Conservation (phyloP, 2,329 filamentous ascomycete genomes). For the Bisporella sp. region DNA sequence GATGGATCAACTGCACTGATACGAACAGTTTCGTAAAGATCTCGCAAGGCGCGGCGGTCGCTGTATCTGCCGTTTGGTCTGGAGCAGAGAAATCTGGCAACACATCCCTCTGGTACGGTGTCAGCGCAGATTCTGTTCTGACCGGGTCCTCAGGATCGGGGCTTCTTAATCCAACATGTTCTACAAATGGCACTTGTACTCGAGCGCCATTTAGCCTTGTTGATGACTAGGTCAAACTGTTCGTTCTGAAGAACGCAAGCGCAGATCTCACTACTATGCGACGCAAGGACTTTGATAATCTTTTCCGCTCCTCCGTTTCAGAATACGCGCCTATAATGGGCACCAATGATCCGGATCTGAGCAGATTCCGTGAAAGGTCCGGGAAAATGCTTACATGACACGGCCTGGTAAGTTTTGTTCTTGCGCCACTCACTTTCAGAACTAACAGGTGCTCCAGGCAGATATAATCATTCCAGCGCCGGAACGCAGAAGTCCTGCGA, state of each 20-base stretch:
- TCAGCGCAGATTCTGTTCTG: neutral
- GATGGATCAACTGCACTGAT: constrained; percentile 1
- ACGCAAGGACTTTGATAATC: constrained; percentile 1
- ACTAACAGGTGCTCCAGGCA: neutral
- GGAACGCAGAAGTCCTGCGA: constrained; percentile 23
- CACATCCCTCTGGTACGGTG: neutral
- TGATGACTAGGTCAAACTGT: constrained; percentile 10
- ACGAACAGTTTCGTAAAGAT: constrained; percentile 1
- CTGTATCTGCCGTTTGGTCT: constrained; percentile 3
- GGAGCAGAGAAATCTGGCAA: neutral
- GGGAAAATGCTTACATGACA: constrained; percentile 13
- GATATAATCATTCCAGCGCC: neutral
- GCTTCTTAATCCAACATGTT: neutral
- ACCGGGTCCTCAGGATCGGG: neutral
- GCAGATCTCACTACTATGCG: constrained; percentile 4
- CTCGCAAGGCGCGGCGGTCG: constrained; percentile 1
- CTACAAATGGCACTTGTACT: constrained; percentile 1
- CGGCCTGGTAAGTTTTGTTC: neutral
- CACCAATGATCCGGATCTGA: constrained; percentile 9
- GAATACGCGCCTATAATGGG: constrained; percentile 8
- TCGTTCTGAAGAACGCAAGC: constrained; percentile 9
- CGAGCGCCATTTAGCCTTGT: neutral
- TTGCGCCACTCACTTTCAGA: no score
- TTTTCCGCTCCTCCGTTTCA: constrained; percentile 2
- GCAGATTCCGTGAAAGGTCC: constrained; percentile 1